Evolutionary conservation across 495 filamentous ascomycete genomes (phyloP).

Genomic region (Barbatosphaeria neglecta): DNA sequence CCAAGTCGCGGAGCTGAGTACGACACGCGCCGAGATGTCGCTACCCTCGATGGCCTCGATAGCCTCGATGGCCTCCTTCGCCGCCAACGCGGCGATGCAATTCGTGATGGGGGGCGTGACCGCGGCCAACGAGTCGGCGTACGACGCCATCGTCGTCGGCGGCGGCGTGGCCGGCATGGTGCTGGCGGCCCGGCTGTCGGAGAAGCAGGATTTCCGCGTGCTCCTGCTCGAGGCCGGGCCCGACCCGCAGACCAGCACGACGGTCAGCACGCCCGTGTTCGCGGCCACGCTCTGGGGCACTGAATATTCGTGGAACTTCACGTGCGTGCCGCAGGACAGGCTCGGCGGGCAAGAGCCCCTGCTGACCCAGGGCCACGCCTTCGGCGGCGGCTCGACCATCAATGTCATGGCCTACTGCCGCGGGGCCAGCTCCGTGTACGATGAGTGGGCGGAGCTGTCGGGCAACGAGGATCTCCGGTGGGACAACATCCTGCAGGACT

Average conservation of each 20-base stretch:
- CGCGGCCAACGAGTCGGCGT: neutral
- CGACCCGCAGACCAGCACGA: conserved; percentile 6
- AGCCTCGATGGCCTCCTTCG: neutral
- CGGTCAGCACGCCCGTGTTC: conserved; percentile 11
- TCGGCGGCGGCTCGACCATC: conserved; percentile 10
- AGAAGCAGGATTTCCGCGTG: conserved; percentile 22
- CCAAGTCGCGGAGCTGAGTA: too few species aligned
- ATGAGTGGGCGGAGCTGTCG: conserved; percentile 23
- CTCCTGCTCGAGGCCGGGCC: conserved; percentile 35
- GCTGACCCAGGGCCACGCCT: conserved; percentile 25
- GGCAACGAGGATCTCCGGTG: conserved; percentile 32
- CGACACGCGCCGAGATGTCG: neutral
- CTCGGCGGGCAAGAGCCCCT: conserved; percentile 34
- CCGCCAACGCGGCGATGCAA: neutral
- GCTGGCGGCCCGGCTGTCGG: conserved; percentile 34
- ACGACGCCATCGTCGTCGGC: conserved; percentile 15
- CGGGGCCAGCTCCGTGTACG: conserved; percentile 10
- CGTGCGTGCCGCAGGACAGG: conserved; percentile 14
- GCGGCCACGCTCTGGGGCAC: conserved; percentile 13
- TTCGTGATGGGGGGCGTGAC: neutral
- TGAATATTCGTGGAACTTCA: conserved; percentile 11
- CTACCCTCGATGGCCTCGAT: too few species aligned
- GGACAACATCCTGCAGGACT: conserved; percentile 13
- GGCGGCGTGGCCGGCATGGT: conserved; percentile 38
- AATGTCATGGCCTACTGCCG: conserved; percentile 8